Evolutionary conservation across 495 filamentous ascomycete species (phyloP), one percentile per base, ranked within the genome.

Genomic region (Annulohypoxylon maeteangense): DNA sequence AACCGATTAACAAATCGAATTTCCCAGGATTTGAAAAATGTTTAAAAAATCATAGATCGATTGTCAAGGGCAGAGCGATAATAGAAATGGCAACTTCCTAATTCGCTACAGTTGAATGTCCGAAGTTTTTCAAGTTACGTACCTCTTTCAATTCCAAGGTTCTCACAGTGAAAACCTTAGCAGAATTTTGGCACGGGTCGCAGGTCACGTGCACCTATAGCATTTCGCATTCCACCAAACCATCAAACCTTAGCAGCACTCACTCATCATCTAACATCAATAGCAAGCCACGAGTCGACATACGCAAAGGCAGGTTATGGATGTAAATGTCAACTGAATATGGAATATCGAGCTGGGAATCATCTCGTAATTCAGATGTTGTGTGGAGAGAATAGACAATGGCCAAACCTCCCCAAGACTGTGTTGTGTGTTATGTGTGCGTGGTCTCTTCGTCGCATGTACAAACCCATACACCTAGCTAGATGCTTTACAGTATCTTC

Each of bases 401-500:
- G 34, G 59, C 69, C 47, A 64, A 48, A 54, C 60, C 45, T 69
- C 65, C 65, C 44, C 42, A 23, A 53, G 25, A 45, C 7, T 48
- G 20, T 23, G 44, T 48, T 22, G 44, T 48, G 20, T 29, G 20
- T n/a, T 40, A 12, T 29, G 48, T 53, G 23, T 29, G 32, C 27
- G 34, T 29, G 42, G 31, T 57, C 38, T 70, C 63, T 51, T 59
- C 34, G 11, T 53, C 53, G 65, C 65, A 72, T 72, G 69, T 72
- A 64, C 69, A 68, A 45, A 60, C 50, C 65, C 59, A 57, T 68
- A 65, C 65, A 73, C 56, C 65, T 66, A 66, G 65, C 61, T 66
- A 73, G 70, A 73, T 73, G 65, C 65, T 51, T 51, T 69, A 68
- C 55, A 73, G 53, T 68, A 72, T 62, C 51, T 8, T 51, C 56